Evolutionary conservation across 2,329 filamentous ascomycete species (phyloP).

Genomic region (Gremmenia infestans): DNA sequence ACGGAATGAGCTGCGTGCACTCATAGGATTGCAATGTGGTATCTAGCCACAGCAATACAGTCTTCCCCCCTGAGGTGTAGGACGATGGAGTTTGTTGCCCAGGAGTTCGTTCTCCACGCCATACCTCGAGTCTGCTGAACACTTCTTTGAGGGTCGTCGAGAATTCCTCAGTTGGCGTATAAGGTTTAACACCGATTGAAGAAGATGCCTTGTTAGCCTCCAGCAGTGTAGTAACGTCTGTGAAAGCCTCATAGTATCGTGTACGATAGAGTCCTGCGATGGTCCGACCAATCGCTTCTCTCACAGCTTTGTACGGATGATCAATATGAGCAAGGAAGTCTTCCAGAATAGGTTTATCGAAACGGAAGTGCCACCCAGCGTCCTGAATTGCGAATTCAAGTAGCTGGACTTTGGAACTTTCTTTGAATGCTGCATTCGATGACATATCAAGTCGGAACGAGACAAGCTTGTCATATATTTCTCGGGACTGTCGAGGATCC

Average conservation of each 20-base stretch:
- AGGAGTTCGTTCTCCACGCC: conserved; percentile 77
- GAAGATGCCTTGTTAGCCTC: conserved; percentile 74
- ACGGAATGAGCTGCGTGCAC: conserved; percentile 82
- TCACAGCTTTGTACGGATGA: conserved; percentile 95
- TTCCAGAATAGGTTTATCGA: conserved; percentile 80
- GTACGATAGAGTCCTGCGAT: conserved; percentile 86
- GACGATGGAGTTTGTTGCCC: conserved; percentile 90
- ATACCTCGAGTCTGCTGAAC: conserved; percentile 75
- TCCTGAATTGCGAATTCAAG: conserved; percentile 84
- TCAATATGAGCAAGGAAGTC: conserved; percentile 90
- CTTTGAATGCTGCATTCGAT: conserved; percentile 97
- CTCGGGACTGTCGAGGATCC: conserved; percentile 82
- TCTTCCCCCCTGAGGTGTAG: conserved; percentile 95
- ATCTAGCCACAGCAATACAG: conserved; percentile 91
- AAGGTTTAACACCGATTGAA: conserved; percentile 79
- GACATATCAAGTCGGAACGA: conserved; percentile 88
- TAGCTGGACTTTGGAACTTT: conserved; percentile 91
- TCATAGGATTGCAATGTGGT: conserved; percentile 86
- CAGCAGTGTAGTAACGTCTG: conserved; percentile 69
- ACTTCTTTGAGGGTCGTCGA: conserved; percentile 65
- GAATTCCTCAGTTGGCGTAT: conserved; percentile 73
- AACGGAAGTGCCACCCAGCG: conserved; percentile 91
- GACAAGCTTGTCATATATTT: conserved; percentile 76
- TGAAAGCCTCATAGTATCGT: conserved; percentile 89
- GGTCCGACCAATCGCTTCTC: conserved; percentile 88